Percentiles rank a stretch among this genome's conserved stretches.
Evolutionary conservation across 73 alveolate genomes (phyloP).

Genomic region (Uronychia binucleata): DNA sequence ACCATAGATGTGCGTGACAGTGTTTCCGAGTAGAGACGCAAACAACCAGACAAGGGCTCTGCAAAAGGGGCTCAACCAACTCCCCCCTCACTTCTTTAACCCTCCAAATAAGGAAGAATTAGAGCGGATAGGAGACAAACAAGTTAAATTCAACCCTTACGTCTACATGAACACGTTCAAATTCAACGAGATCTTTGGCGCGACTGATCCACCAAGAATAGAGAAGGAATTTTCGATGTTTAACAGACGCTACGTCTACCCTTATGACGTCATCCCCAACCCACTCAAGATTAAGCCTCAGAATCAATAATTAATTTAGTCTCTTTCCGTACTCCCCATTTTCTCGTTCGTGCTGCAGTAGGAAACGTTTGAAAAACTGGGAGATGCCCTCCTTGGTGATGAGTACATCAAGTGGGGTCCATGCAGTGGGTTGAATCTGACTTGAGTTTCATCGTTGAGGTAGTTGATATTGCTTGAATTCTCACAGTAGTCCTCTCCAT

Average conservation of each 20-base stretch:
- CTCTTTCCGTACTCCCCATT: too few species aligned
- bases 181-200: background rate
- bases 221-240: background rate
- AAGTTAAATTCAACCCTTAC: background rate
- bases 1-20: background rate
- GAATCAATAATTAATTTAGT: background rate
- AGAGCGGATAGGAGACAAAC: background rate
- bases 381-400: too few species aligned
- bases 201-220: background rate
- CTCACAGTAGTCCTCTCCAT: too few species aligned
- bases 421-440: too few species aligned
- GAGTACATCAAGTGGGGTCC: too few species aligned
- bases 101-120: background rate
- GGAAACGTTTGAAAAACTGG: too few species aligned
- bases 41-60: background rate
- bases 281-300: background rate
- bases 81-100: background rate
- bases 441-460: too few species aligned
- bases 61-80: background rate
- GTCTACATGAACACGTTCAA: background rate
- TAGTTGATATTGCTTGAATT: too few species aligned
- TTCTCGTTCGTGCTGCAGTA: too few species aligned
- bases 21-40: conserved; percentile 1
- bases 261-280: conserved; percentile 5
- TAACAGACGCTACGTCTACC: background rate